phyloP scores from a whole-genome alignment of 2,329 filamentous ascomycete genomes.

The Fusarium palustre region DNA sequence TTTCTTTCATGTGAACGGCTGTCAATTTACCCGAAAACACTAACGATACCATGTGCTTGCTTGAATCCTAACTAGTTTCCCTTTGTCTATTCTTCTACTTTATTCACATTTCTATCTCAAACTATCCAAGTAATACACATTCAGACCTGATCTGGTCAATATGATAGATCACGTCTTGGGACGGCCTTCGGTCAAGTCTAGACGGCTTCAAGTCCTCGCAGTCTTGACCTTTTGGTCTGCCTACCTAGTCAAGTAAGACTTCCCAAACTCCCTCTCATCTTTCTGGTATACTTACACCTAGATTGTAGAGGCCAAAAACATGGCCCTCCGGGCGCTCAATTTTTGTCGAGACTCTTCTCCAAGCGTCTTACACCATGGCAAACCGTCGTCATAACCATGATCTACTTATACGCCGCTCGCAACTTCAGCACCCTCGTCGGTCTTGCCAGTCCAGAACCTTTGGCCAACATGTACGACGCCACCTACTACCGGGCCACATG shows the following conservation, averaged over 20 bases:
- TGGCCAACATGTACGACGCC: constrained; percentile 92
- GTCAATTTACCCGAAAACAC: constrained; percentile 20
- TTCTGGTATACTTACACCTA: constrained; percentile 36
- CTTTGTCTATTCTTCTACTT: constrained; percentile 17
- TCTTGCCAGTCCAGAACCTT: constrained; percentile 90
- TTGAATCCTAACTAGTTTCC: constrained; percentile 21
- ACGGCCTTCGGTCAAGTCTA: constrained; percentile 88
- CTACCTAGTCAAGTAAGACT: constrained; percentile 78
- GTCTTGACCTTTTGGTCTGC: constrained; percentile 92
- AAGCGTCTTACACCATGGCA: constrained; percentile 87
- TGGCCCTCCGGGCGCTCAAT: constrained; percentile 82
- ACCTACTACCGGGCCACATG: constrained; percentile 97
- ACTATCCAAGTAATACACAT: not conserved
- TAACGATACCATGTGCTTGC: constrained; percentile 36
- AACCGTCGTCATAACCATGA: constrained; percentile 84
- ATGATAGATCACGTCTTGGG: constrained; percentile 92
- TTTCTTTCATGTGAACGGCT: constrained; percentile 45
- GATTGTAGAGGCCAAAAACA: constrained; percentile 80
- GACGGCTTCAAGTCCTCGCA: constrained; percentile 90
- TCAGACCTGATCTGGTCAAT: constrained; percentile 16
- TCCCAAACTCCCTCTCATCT: not conserved
- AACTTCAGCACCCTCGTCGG: constrained; percentile 95
- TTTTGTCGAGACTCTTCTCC: constrained; percentile 77
- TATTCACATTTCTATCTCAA: not conserved
- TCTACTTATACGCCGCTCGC: constrained; percentile 89